phyloP scores from a whole-genome alignment of 75 land plant genomes.

The Cupressus sempervirens region DNA sequence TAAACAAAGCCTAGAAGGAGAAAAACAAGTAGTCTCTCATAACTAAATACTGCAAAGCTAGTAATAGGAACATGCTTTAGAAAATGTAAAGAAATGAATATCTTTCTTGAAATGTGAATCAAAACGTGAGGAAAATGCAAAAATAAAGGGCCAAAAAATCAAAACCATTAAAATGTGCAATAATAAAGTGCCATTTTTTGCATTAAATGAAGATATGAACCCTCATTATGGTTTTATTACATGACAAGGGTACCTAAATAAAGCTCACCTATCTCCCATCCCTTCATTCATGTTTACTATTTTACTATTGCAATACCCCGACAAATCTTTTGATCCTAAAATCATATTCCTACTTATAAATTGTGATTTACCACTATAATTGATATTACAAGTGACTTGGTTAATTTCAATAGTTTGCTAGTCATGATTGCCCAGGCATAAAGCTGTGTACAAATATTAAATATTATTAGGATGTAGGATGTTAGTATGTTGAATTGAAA shows the following conservation, averaged over 20 bases:
- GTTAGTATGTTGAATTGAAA: no score
- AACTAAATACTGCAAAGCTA: not conserved
- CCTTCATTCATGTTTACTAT: not conserved
- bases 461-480: no score
- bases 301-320: not conserved
- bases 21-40: not conserved
- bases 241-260: not conserved
- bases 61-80: not conserved
- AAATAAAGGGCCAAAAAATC: not conserved
- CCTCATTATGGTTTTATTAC: not conserved
- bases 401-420: no score
- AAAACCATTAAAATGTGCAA: not conserved
- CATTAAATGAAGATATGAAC: not conserved
- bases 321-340: no score
- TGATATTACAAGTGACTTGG: no score
- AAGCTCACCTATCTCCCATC: not conserved
- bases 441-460: no score
- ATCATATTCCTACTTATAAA: no score
- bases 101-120: not conserved
- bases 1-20: slow-evolving; percentile 73
- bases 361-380: no score
- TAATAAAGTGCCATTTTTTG: not conserved
- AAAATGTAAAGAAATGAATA: not conserved
- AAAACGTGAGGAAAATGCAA: not conserved
- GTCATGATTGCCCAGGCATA: no score